These are phyloP conservation scores for Colletotrichum tamarilloi DNA, from an alignment of 2,329 filamentous ascomycete species.

Conservation along the genomic window DNA sequence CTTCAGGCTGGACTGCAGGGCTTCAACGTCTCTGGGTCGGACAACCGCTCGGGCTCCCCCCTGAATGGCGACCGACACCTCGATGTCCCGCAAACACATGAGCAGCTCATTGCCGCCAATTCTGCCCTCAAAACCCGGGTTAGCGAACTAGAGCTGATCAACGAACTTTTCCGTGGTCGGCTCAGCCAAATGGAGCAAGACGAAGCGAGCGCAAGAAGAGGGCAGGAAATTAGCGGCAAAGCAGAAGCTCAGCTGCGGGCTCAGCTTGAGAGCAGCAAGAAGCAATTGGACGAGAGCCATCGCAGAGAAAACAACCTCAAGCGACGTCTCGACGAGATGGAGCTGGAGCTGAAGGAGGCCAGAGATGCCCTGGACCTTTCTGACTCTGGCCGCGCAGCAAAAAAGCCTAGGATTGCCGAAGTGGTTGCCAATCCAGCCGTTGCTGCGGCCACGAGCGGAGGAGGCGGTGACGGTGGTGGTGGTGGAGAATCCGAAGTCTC, in stretches of 20 bases:
- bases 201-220: slow-evolving; percentile 74
- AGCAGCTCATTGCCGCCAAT: slow-evolving; percentile 83
- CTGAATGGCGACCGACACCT: slow-evolving; percentile 71
- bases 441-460: not conserved
- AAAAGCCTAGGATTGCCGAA: slow-evolving; percentile 33
- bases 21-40: slow-evolving; percentile 64
- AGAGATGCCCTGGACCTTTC: slow-evolving; percentile 27
- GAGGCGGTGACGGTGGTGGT: not conserved
- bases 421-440: not conserved
- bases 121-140: slow-evolving; percentile 94
- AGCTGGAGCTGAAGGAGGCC: slow-evolving; percentile 64
- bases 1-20: slow-evolving; percentile 68
- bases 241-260: slow-evolving; percentile 68
- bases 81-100: slow-evolving; percentile 80
- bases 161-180: slow-evolving; percentile 80
- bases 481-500: slow-evolving; percentile 28
- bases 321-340: slow-evolving; percentile 82
- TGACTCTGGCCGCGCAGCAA: slow-evolving; percentile 28
- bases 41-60: slow-evolving; percentile 61
- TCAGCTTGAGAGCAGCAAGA: slow-evolving; percentile 61
- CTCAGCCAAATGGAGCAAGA: slow-evolving; percentile 84
- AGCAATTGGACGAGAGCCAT: slow-evolving; percentile 80
- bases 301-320: slow-evolving; percentile 85
- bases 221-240: slow-evolving; percentile 65
- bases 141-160: slow-evolving; percentile 95